Base-by-base conservation (phyloP, 768 basidiomycete species). In the Dioszegia crocea region DNA sequence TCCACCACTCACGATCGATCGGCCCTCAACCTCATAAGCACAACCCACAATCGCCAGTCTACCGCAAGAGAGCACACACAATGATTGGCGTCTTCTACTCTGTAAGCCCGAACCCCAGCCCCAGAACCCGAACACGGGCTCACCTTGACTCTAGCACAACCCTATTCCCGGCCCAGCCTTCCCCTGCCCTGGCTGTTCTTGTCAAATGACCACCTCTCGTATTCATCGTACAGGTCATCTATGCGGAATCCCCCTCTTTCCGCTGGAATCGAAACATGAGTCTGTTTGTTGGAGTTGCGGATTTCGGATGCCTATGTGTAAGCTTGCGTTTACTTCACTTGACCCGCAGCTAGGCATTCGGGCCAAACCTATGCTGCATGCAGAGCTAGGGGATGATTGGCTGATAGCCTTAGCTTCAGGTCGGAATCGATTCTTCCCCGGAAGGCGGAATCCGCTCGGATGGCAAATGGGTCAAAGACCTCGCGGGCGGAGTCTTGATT, bases 231-330 rank as follows among this genome's bases (percentile, higher is more conserved):
- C 57, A 1, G 62, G 48, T 3, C 65, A 70, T 57, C 2, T 70
- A 8, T 70, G 68, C 46, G 68, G 68, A 11, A 65, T 70, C 33
- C 68, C 68, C 4, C 23, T 70, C 2, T 24, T 70, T 0, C 61
- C 68, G 0, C 52, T 70, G 8, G 11, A n/a, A 14, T 56, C 68
- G 14, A 53, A 61, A 8, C 24, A 63, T 30, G 39, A 60, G 38
- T 19, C 63, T 3, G 16, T 58, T 6, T 70, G 68, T 40, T 57
- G 47, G 33, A 24, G 17, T 9, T 70, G 68, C 36, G 63, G 63
- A 1, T 66, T 47, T 31, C 45, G 45, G 26, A 36, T 49, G 2
- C 43, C 27, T 12, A 29, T 62, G 9, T 50, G 67, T 66, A 44
- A 65, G 68, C 65, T 11, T 38, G 14, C 19, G 47, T 38, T n/a